These are phyloP conservation scores for Tulasnella calospora DNA, from an alignment of 768 basidiomycete species.

Conservation along the genomic window DNA sequence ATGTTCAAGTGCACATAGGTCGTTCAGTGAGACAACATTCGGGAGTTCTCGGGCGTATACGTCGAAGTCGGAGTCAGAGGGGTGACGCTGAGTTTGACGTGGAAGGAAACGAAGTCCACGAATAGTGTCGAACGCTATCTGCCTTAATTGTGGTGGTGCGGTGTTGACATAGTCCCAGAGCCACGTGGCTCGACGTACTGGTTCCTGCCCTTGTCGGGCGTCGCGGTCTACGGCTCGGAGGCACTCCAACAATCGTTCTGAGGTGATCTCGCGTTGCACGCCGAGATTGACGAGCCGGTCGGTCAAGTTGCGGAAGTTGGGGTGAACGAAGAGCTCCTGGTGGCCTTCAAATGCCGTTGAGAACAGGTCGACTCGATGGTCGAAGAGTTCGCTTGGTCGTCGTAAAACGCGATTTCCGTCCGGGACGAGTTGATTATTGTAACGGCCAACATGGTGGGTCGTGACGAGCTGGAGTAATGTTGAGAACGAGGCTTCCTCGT, in stretches of 20 bases:
- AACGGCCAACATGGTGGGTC: background rate
- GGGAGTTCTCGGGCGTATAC: background rate
- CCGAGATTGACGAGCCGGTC: background rate
- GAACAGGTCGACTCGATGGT: background rate
- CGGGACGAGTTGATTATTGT: background rate
- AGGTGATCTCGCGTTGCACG: background rate
- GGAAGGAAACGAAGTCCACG: background rate
- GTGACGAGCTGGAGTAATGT: background rate
- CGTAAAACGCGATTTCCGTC: background rate
- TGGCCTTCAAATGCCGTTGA: background rate
- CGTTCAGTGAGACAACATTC: background rate
- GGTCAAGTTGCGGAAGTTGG: background rate
- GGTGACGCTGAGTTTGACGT: background rate
- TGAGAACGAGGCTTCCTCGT: background rate
- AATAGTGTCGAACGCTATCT: background rate
- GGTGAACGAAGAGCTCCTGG: background rate
- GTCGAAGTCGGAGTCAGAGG: background rate
- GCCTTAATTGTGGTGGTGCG: background rate
- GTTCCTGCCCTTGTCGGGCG: background rate
- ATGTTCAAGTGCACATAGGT: background rate
- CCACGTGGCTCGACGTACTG: background rate
- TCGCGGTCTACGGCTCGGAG: background rate
- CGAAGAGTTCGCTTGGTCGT: background rate
- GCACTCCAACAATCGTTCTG: background rate
- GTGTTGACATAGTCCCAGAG: slow-evolving; percentile 1